Conservation (phyloP, 441 rosid genomes). For the Syzygium malaccense region DNA sequence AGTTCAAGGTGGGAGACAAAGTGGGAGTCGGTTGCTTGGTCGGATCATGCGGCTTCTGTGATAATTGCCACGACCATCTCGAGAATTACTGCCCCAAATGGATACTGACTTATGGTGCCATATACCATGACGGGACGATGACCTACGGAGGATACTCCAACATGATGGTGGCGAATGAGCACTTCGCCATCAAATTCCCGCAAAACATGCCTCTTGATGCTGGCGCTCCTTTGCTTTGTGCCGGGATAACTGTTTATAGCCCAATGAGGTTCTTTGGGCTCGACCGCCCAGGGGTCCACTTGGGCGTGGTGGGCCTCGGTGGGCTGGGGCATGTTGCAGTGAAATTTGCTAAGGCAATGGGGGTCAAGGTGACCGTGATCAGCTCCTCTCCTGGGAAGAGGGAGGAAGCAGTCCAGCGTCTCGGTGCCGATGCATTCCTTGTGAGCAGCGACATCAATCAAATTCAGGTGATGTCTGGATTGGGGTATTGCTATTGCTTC, state of each 20-base stretch:
- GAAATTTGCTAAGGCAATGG: constrained; percentile 20
- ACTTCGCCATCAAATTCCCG: constrained; percentile 16
- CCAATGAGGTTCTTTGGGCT: constrained; percentile 26
- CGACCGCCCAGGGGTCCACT: constrained; percentile 3
- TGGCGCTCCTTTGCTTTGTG: constrained; percentile 39
- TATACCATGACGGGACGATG: constrained; percentile 13
- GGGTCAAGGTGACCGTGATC: constrained; percentile 19
- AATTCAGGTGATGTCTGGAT: constrained; percentile 5
- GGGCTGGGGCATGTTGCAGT: constrained; percentile 20
- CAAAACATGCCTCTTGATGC: constrained; percentile 28
- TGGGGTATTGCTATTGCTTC: neutral
- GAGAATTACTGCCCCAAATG: constrained; percentile 19
- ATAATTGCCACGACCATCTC: constrained; percentile 1
- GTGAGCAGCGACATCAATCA: constrained; percentile 8
- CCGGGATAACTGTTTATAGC: constrained; percentile 41
- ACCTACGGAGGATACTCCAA: constrained; percentile 37
- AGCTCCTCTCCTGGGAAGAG: constrained; percentile 18
- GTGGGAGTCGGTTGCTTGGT: constrained; percentile 22
- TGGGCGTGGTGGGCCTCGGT: constrained; percentile 20
- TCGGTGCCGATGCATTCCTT: constrained; percentile 17
- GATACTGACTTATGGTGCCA: constrained; percentile 2
- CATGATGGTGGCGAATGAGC: constrained; percentile 11
- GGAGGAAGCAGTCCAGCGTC: constrained; percentile 16
- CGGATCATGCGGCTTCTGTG: constrained; percentile 12
- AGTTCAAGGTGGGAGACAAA: constrained; percentile 16